Evolutionary conservation across 1,284 basidiomycete species (phyloP), one percentile per base, ranked within the genome.

Genomic region (Pseudozyma thailandica): DNA sequence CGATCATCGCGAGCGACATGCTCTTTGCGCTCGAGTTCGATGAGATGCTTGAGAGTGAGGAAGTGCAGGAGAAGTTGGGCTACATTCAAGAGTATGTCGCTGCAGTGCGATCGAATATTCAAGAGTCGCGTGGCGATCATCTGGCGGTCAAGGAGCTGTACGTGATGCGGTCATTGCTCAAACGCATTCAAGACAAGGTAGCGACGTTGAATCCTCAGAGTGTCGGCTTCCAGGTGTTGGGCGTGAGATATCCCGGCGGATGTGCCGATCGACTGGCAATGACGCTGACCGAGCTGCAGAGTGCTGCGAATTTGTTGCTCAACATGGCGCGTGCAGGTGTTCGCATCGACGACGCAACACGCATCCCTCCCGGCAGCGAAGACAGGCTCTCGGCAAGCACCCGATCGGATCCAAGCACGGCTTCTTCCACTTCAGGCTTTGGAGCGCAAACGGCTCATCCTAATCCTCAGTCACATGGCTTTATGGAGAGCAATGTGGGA

Each of bases 1-100:
- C 65, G 6, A 63, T 69, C 47, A 69, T 69, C n/a, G 65, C 65
- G 8, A 63, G 59, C 44, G 65, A 69, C 35, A 51, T 69, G 47
- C 59, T 69, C 6, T 63, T 59, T 27, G 50, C 65, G 0, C 65
- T 69, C 16, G 65, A 69, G 27, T 42, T 69, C 10, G 65, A 20
- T 26, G 65, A 69, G 46, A 10, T 31, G 13, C 41, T 69, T 0
- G 50, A 59, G 15, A 28, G 42, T 26, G 65, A 69, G 9, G 59
- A 57, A 13, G 65, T 69, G 10, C 59, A 50, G n/a, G 65, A 69
- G 37, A 62, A 62, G 42, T 55, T 69, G 13, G 59, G 59, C 35
- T 69, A 59, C 47, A 63, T 69, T 3, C 65, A 69, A 45, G 65
- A 69, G 21, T 69, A 69, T 26, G 65, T 69, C 41, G 59, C 65